Conservation (phyloP, 805 yeast species). For the Candida pseudoglaebosa region DNA sequence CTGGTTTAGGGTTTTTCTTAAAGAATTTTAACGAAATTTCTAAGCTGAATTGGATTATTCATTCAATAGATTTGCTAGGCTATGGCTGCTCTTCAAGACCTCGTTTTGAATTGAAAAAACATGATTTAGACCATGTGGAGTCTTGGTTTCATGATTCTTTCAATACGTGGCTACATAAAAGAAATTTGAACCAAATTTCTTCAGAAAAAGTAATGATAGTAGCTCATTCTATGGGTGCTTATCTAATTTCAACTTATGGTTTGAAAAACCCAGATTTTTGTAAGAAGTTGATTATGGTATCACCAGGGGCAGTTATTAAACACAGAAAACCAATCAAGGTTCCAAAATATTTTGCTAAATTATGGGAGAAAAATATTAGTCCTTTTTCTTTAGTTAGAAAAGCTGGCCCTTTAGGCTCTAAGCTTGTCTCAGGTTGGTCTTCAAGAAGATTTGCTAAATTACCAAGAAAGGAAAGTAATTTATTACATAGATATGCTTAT, state of each 20-base stretch:
- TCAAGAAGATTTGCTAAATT: slow-evolving; percentile 70
- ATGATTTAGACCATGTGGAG: slow-evolving; percentile 50
- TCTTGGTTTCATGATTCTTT: slow-evolving; percentile 63
- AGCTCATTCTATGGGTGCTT: slow-evolving; percentile 95
- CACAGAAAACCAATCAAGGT: slow-evolving; percentile 42
- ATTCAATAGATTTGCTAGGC: slow-evolving; percentile 84
- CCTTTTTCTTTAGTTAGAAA: slow-evolving; percentile 80
- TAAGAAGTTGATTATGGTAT: slow-evolving; percentile 66
- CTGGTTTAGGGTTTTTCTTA: slow-evolving; percentile 42
- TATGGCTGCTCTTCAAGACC: slow-evolving; percentile 90
- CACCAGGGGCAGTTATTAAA: slow-evolving; percentile 83
- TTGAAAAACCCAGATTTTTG: slow-evolving; percentile 56
- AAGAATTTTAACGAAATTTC: slow-evolving; percentile 30
- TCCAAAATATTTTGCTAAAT: slow-evolving; percentile 71
- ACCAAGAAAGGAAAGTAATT: slow-evolving; percentile 37
- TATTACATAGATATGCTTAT: slow-evolving; percentile 77
- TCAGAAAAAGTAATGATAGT: slow-evolving; percentile 49
- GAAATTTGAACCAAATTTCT: slow-evolving; percentile 35
- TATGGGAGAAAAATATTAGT: slow-evolving; percentile 85
- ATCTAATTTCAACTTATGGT: slow-evolving; percentile 66
- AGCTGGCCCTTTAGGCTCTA: slow-evolving; percentile 80
- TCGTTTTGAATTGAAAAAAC: slow-evolving; percentile 45
- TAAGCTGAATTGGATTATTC: slow-evolving; percentile 60
- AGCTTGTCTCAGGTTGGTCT: slow-evolving; percentile 87
- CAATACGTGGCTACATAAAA: slow-evolving; percentile 54